Percentiles rank a stretch among this genome's conserved stretches.
phyloP scores from a whole-genome alignment of 805 yeast genomes.

The Pichia scutulata region DNA sequence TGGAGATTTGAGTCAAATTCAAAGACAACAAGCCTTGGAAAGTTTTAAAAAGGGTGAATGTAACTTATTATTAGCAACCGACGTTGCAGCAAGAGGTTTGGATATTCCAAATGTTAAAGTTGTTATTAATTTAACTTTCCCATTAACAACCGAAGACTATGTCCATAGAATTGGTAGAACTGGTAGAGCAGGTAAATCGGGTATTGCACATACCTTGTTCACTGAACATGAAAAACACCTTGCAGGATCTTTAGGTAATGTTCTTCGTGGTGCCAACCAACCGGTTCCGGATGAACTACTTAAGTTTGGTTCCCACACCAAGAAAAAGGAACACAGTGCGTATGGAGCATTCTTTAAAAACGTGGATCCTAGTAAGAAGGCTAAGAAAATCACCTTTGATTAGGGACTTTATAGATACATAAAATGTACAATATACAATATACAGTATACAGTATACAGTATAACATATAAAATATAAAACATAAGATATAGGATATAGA shows the following conservation, averaged over 20 bases:
- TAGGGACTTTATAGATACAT: conserved; percentile 15
- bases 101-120: conserved; percentile 97
- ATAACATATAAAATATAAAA: too few relatives aligned
- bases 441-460: too few relatives aligned
- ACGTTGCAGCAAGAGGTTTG: conserved; percentile 96
- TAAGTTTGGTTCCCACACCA: conserved; percentile 96
- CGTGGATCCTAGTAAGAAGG: conserved; percentile 75
- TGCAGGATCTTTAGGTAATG: conserved; percentile 89
- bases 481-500: background rate
- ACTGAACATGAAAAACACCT: conserved; percentile 96
- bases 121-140: conserved; percentile 94
- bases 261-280: conserved; percentile 89
- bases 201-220: conserved; percentile 90
- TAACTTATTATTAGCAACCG: conserved; percentile 84
- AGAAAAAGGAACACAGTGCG: conserved; percentile 95
- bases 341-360: conserved; percentile 96
- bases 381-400: conserved; percentile 85
- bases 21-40: conserved; percentile 81
- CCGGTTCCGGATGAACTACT: conserved; percentile 90
- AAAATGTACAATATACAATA: too few relatives aligned
- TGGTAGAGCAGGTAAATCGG: conserved; percentile 99
- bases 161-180: conserved; percentile 99
- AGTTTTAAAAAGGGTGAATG: conserved; percentile 77
- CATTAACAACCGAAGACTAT: conserved; percentile 95
- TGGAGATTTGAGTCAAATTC: conserved; percentile 89